Percentiles rank a stretch among this genome's conserved stretches.
These are phyloP conservation scores for Sporothrix inflata DNA, from an alignment of 2,329 filamentous ascomycete species.

Conservation along the genomic window DNA sequence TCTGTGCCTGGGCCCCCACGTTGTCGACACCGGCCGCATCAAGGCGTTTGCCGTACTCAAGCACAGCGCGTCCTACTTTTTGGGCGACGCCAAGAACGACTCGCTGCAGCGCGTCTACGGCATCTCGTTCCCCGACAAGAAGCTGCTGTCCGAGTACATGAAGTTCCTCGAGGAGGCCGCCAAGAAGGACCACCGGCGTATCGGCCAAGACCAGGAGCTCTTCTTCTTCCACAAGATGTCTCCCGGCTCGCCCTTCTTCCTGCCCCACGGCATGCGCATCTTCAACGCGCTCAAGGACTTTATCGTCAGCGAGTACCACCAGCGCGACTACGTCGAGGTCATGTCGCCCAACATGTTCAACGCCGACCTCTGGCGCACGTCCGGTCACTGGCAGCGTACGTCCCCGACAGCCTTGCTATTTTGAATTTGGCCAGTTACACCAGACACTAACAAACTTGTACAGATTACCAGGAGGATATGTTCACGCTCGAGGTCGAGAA, in stretches of 20 bases:
- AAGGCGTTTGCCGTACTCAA: conserved; percentile 95
- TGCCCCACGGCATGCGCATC: conserved; percentile 71
- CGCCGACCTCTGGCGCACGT: conserved; percentile 87
- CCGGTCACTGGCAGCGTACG: conserved; percentile 80
- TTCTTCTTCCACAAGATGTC: conserved; percentile 96
- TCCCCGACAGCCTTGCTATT: neutral
- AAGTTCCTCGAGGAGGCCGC: conserved; percentile 97
- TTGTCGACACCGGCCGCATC: conserved; percentile 89
- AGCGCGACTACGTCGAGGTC: conserved; percentile 92
- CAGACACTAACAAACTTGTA: conserved; percentile 24
- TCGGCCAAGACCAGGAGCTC: conserved; percentile 92
- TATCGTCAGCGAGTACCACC: conserved; percentile 86
- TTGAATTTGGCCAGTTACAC: neutral
- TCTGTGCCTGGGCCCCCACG: conserved; percentile 91
- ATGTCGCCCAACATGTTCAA: conserved; percentile 98
- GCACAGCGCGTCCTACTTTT: conserved; percentile 70
- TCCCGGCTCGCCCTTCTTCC: conserved; percentile 90
- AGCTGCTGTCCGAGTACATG: conserved; percentile 88
- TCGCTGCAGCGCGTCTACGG: conserved; percentile 96
- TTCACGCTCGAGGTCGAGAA: conserved; percentile 76
- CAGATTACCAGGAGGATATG: conserved; percentile 90
- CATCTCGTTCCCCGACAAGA: conserved; percentile 94
- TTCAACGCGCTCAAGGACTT: conserved; percentile 60
- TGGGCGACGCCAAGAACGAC: conserved; percentile 91
- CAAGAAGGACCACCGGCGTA: conserved; percentile 91